Evolutionary conservation across 495 filamentous ascomycete genomes (phyloP).

Genomic region (Lindgomyces ingoldianus): DNA sequence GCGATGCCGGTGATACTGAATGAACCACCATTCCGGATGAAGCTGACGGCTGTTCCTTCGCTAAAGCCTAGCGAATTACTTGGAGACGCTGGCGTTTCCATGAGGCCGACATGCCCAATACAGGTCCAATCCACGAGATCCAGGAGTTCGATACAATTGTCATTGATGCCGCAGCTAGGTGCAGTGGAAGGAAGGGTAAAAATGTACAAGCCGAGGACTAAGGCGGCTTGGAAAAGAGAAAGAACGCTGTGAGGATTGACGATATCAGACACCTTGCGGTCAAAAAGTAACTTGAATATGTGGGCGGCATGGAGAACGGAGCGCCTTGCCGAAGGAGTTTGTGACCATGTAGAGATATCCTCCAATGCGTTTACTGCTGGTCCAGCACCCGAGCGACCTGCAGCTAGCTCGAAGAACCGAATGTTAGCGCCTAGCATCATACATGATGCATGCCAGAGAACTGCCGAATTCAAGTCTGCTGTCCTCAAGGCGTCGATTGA

Average conservation of each 20-base stretch:
- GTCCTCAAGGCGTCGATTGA: slow-evolving; percentile 31
- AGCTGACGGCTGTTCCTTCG: slow-evolving; percentile 50
- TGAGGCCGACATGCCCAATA: slow-evolving; percentile 40
- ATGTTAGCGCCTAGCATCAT: slow-evolving; percentile 56
- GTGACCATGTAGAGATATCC: slow-evolving; percentile 55
- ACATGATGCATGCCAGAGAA: slow-evolving; percentile 57
- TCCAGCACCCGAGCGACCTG: slow-evolving; percentile 50
- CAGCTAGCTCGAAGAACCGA: slow-evolving; percentile 55
- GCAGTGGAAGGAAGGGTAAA: slow-evolving; percentile 50
- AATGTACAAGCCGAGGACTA: slow-evolving; percentile 55
- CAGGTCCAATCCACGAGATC: slow-evolving; percentile 55
- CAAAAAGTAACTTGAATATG: slow-evolving; percentile 55
- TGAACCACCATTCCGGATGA: slow-evolving; percentile 55
- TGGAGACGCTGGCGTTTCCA: slow-evolving; percentile 48
- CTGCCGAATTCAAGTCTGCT: slow-evolving; percentile 45
- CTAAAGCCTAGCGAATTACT: slow-evolving; percentile 42
- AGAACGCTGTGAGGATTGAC: slow-evolving; percentile 53
- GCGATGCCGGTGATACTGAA: slow-evolving; percentile 53
- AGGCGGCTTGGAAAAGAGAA: slow-evolving; percentile 53
- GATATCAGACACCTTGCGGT: slow-evolving; percentile 54
- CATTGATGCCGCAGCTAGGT: slow-evolving; percentile 38
- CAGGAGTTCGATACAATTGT: slow-evolving; percentile 51
- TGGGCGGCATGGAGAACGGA: slow-evolving; percentile 56
- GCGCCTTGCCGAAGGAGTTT: slow-evolving; percentile 53
- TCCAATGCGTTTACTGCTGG: slow-evolving; percentile 53